Evolutionary conservation across 2,329 filamentous ascomycete genomes (phyloP).

Genomic region (Myriangium duriaei): DNA sequence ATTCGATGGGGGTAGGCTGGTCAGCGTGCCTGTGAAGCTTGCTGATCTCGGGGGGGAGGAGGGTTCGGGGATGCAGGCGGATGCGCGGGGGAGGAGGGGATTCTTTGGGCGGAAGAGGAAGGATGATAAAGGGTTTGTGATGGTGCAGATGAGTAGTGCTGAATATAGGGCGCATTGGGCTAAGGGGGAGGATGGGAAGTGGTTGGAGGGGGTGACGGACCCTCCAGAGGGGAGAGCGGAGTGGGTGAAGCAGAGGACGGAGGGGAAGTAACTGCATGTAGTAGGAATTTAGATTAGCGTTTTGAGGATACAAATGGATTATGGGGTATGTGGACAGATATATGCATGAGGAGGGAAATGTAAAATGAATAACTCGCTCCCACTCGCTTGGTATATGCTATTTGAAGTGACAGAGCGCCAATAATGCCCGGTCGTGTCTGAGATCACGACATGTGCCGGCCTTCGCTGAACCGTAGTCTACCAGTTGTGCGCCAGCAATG

Average conservation of each 20-base stretch:
- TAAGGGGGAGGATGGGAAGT: slow-evolving; percentile 14
- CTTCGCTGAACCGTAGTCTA: too few relatives aligned
- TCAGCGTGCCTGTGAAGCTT: slow-evolving; percentile 14
- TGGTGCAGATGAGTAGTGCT: slow-evolving; percentile 14
- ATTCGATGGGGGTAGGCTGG: slow-evolving; percentile 14
- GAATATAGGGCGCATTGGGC: slow-evolving; percentile 16
- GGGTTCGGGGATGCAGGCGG: background rate
- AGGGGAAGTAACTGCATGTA: too few relatives aligned
- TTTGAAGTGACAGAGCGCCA: too few relatives aligned
- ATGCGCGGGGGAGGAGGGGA: slow-evolving; percentile 8
- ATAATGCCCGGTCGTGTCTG: too few relatives aligned
- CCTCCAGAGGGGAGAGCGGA: slow-evolving; percentile 13
- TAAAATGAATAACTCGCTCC: too few relatives aligned
- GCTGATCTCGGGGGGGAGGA: slow-evolving; percentile 4
- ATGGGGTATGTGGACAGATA: too few relatives aligned
- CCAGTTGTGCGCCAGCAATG: too few relatives aligned
- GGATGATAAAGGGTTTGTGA: slow-evolving; percentile 12
- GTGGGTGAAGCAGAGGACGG: slow-evolving; percentile 12
- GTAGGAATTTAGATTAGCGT: too few relatives aligned
- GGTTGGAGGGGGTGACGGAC: slow-evolving; percentile 11
- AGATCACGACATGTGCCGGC: too few relatives aligned
- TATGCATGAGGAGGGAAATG: too few relatives aligned
- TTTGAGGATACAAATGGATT: too few relatives aligned
- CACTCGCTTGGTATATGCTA: too few relatives aligned
- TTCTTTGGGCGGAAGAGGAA: slow-evolving; percentile 7